Base-by-base conservation (phyloP, 1,139 yeast genomes). In the Arxiozyma telluris region DNA sequence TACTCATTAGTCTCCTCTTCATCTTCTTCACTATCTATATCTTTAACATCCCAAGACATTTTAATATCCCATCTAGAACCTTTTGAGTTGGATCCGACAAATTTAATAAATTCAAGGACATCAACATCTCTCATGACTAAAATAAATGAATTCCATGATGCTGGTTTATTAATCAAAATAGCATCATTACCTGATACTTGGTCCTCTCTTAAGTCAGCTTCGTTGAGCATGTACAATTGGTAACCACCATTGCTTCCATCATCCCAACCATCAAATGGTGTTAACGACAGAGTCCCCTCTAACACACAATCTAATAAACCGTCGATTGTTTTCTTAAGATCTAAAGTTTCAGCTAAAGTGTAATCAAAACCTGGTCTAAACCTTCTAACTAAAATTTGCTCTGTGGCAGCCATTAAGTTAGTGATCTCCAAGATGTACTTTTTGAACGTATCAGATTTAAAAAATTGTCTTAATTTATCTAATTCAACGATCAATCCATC, bases 281-380 rank as follows among this genome's bases (percentile, higher is more conserved):
- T 91, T 54, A 89, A 68, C 53, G 83, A 81, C 54, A 90, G 69
- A 0, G 96, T 87, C 3, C 91, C 94, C 58, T 74, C 78, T 18
- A 74, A 56, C 1, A 71, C 63, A 53, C 66, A 59, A 18, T 68
- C 70, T 41, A 63, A 63, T 18, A 62, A 56, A n/a, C 59, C 57
- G 25, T 64, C 60, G 38, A 70, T 68, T 12, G 69, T 73, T 20
- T 65, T 64, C 22, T 76, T 71, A 47, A 76, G 73, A 47, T 81
- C 84, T 5, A 84, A 75, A 12, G 87, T 79, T 0, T 98, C 88
- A 0, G 98, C 98, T 51, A 94, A 75, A 4, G 93, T 91, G 69
- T 88, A 94, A 69, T 94, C 99, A 44, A 82, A 83, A 1, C 98
- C 98, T 0, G 97, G 98, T 62, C 98, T 80, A 72, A 94, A 94